phyloP scores from a whole-genome alignment of 2,329 filamentous ascomycete genomes.

The Albophoma yamanashiensis region DNA sequence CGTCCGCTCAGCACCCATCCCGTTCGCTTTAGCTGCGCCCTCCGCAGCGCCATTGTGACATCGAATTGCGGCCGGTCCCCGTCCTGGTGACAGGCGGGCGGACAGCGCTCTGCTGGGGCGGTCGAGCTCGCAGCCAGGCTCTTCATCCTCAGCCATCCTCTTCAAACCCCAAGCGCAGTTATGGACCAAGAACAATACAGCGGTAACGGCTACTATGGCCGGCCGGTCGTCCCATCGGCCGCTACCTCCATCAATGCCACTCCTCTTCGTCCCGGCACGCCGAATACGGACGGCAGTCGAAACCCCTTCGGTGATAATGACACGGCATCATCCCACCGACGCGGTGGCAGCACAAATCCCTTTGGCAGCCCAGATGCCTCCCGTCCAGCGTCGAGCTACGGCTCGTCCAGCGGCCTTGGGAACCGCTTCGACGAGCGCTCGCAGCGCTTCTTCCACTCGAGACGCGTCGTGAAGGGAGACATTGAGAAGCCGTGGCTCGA shows the following conservation, averaged over 20 bases:
- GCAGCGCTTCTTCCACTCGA: constrained; percentile 60
- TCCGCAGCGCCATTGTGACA: too few species aligned
- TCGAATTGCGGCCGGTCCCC: not conserved
- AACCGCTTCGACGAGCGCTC: constrained; percentile 24
- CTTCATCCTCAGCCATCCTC: not conserved
- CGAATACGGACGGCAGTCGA: constrained; percentile 26
- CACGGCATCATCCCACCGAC: constrained; percentile 21
- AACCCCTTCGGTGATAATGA: constrained; percentile 32
- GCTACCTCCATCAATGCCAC: constrained; percentile 26
- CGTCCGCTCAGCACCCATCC: too few species aligned
- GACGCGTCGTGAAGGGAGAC: constrained; percentile 60
- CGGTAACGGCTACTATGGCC: constrained; percentile 14
- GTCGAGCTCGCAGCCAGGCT: not conserved
- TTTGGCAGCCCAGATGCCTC: constrained; percentile 35
- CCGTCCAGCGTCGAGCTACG: constrained; percentile 36
- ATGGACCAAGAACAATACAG: constrained; percentile 17
- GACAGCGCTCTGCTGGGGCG: not conserved
- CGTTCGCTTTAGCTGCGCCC: not conserved
- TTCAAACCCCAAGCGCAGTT: not conserved
- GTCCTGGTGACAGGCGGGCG: not conserved
- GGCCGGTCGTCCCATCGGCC: constrained; percentile 19
- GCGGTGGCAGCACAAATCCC: constrained; percentile 24
- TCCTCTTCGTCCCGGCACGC: constrained; percentile 29
- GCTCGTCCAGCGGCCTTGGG: constrained; percentile 28
- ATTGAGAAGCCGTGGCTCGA: constrained; percentile 67